Percentiles rank a stretch among this genome's conserved stretches.
These are phyloP conservation scores for Camptophora hylomeconis DNA, from an alignment of 2,329 filamentous ascomycete genomes.

Conservation along the genomic window DNA sequence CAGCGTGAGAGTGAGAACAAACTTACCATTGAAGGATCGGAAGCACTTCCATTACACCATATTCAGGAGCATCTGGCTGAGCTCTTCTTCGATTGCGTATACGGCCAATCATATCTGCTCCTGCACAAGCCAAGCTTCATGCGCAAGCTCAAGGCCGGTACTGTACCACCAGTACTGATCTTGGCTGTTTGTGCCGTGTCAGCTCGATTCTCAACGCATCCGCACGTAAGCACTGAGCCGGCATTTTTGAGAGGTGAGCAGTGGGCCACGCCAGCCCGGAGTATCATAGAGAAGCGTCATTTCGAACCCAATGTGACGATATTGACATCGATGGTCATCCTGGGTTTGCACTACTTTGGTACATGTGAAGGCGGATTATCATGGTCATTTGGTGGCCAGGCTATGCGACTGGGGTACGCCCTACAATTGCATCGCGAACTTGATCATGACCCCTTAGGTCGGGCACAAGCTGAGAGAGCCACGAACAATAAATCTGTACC, in stretches of 20 bases:
- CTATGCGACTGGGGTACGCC: constrained; percentile 92
- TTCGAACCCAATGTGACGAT: constrained; percentile 96
- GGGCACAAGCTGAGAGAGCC: constrained; percentile 27
- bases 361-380: constrained; percentile 92
- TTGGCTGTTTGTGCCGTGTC: constrained; percentile 91
- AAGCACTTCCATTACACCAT: constrained; percentile 70
- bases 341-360: constrained; percentile 89
- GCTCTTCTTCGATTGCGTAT: constrained; percentile 89
- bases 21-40: constrained; percentile 66
- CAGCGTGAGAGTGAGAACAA: constrained; percentile 59
- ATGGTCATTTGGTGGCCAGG: constrained; percentile 91
- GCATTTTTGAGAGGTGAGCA: constrained; percentile 80
- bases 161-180: constrained; percentile 76
- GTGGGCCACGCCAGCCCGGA: constrained; percentile 77
- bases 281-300: constrained; percentile 75
- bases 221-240: constrained; percentile 60
- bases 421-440: constrained; percentile 86
- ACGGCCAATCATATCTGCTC: constrained; percentile 87
- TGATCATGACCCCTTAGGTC: constrained; percentile 62
- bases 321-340: constrained; percentile 72
- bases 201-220: constrained; percentile 87
- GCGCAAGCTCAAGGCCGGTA: constrained; percentile 61
- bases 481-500: constrained; percentile 9
- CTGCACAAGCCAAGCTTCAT: constrained; percentile 97
- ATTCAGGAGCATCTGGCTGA: constrained; percentile 88